Evolutionary conservation across 2,329 filamentous ascomycete species (phyloP).

Genomic region (Curvularia sp.): DNA sequence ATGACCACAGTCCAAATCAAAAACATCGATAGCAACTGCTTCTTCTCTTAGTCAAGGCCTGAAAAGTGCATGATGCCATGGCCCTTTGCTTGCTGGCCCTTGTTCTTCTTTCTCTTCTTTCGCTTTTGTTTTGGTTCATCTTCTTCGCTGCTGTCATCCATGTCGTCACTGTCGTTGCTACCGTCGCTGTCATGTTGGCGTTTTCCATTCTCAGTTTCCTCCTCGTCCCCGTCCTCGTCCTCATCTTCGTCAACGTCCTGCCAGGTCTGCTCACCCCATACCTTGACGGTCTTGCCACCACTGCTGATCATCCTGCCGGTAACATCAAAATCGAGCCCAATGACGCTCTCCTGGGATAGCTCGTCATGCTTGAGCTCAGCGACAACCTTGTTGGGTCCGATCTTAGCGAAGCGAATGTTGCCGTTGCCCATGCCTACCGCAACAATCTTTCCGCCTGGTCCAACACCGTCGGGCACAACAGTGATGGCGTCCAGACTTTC

Average conservation of each 20-base stretch:
- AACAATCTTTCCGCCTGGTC: conserved; percentile 72
- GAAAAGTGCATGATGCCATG: conserved; percentile 49
- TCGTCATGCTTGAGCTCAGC: conserved; percentile 78
- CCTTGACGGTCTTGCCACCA: conserved; percentile 83
- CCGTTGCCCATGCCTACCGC: conserved; percentile 85
- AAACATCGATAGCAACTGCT: background rate
- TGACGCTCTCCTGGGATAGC: conserved; percentile 73
- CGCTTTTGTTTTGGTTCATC: conserved; percentile 52
- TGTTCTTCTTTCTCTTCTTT: conserved; percentile 54
- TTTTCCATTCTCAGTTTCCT: conserved; percentile 46
- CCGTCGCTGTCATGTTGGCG: conserved; percentile 45
- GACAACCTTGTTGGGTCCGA: conserved; percentile 76
- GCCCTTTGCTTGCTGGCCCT: conserved; percentile 44
- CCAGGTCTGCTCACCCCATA: conserved; percentile 80
- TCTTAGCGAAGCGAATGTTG: conserved; percentile 75
- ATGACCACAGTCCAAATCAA: background rate
- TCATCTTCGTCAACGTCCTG: conserved; percentile 59
- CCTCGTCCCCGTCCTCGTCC: conserved; percentile 43
- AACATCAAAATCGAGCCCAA: conserved; percentile 83
- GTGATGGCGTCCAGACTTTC: conserved; percentile 84
- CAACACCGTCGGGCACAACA: conserved; percentile 73
- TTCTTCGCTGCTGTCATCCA: conserved; percentile 55
- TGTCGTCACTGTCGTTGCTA: conserved; percentile 51
- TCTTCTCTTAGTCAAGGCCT: conserved; percentile 36
- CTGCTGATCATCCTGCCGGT: conserved; percentile 87